Conservation (phyloP, 306 rosid species). For the Luffa aegyptiaca region DNA sequence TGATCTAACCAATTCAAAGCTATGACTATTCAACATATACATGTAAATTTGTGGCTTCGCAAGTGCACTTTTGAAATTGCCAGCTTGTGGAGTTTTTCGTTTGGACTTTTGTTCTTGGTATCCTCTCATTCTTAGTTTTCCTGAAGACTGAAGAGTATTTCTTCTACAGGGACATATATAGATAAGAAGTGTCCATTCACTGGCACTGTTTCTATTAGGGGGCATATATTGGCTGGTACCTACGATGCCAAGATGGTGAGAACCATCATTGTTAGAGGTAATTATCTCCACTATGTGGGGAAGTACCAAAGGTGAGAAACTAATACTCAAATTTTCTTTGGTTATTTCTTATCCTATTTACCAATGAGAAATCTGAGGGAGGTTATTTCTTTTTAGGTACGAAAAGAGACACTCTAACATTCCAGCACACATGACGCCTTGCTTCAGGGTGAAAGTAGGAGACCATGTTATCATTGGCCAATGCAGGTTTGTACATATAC, state of each 20-base stretch:
- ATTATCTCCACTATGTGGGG: slow-evolving; percentile 55
- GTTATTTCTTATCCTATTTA: not conserved
- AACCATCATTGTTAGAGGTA: slow-evolving; percentile 57
- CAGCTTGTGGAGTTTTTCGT: not conserved
- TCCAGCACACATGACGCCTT: slow-evolving; percentile 59
- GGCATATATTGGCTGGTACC: slow-evolving; percentile 58
- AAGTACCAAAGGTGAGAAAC: slow-evolving; percentile 44
- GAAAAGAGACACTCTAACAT: slow-evolving; percentile 71
- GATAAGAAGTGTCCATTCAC: slow-evolving; percentile 68
- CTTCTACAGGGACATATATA: slow-evolving; percentile 41
- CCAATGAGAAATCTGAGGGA: not conserved
- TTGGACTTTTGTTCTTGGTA: not conserved
- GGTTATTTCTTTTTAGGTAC: slow-evolving; percentile 21
- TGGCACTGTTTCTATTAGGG: slow-evolving; percentile 53
- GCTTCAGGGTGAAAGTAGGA: slow-evolving; percentile 72
- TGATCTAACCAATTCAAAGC: not conserved
- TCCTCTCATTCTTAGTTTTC: not conserved
- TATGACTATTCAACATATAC: not conserved
- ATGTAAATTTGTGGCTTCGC: not conserved
- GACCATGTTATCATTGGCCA: slow-evolving; percentile 63
- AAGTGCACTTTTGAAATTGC: not conserved
- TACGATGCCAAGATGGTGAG: slow-evolving; percentile 68
- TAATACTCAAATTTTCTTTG: not conserved
- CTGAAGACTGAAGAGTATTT: not conserved
- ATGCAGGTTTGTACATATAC: slow-evolving; percentile 39